Conservation (phyloP, 2,329 filamentous ascomycete genomes). For the Aspergillus brasiliensis region DNA sequence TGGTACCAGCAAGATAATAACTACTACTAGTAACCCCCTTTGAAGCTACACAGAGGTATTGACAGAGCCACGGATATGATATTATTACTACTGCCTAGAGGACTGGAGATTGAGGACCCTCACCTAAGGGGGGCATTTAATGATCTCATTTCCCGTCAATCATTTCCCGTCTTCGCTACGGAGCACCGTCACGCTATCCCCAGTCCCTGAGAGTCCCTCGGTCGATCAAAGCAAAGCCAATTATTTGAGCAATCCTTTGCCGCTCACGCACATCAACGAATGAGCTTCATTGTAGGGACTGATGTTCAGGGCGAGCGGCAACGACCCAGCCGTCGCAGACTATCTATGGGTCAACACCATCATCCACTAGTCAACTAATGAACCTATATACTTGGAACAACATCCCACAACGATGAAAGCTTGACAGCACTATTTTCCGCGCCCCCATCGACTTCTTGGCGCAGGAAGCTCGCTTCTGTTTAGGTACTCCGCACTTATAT, state of each 20-base stretch:
- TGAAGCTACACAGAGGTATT: too few species aligned
- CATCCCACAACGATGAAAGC: neutral
- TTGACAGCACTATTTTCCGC: neutral
- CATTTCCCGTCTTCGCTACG: neutral
- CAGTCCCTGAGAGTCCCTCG: neutral
- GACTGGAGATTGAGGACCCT: neutral
- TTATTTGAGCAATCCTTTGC: neutral
- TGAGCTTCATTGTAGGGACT: neutral
- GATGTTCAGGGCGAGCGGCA: neutral
- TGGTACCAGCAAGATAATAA: too few species aligned
- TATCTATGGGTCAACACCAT: neutral
- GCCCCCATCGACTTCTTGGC: neutral
- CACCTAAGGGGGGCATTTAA: neutral
- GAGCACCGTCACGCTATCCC: neutral
- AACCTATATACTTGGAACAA: neutral
- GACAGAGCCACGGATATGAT: too few species aligned
- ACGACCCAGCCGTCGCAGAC: neutral
- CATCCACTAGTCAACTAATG: neutral
- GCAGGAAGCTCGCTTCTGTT: neutral
- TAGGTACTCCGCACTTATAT: neutral
- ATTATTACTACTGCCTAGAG: neutral
- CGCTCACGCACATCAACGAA: neutral
- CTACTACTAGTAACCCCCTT: too few species aligned
- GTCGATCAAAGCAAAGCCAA: neutral
- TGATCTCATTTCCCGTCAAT: constrained; percentile 7